These are phyloP conservation scores for Suillus decipiens DNA, from an alignment of 768 basidiomycete genomes.

Conservation along the genomic window DNA sequence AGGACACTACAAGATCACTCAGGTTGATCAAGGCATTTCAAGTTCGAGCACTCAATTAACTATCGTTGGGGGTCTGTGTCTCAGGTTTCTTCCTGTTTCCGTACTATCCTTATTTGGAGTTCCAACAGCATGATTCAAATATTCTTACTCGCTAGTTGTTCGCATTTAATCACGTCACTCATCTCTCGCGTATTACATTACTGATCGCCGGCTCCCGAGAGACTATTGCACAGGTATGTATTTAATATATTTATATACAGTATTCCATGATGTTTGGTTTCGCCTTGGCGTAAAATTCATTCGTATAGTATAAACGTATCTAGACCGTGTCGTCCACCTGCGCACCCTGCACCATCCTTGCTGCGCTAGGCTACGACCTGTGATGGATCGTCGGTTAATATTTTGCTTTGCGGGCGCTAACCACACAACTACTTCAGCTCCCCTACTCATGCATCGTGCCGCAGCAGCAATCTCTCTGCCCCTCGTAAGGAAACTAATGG, in stretches of 20 bases:
- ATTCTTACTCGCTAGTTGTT: background rate
- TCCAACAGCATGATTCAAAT: background rate
- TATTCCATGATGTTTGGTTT: background rate
- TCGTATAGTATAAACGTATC: background rate
- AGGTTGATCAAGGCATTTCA: background rate
- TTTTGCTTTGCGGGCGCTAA: background rate
- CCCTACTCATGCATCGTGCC: background rate
- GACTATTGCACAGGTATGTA: background rate
- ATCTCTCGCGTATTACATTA: background rate
- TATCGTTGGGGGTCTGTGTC: background rate
- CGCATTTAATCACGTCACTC: background rate
- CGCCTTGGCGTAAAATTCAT: background rate
- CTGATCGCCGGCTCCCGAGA: background rate
- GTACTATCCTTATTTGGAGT: background rate
- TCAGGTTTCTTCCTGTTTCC: background rate
- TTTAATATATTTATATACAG: background rate
- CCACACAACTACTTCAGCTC: background rate
- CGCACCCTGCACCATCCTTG: background rate
- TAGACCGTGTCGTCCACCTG: background rate
- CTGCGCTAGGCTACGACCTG: background rate
- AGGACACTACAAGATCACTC: background rate
- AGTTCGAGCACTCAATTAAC: background rate
- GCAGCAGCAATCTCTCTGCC: background rate
- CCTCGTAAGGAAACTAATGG: background rate
- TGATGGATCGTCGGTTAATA: background rate